phyloP scores from a whole-genome alignment of 2,329 filamentous ascomycete genomes.

The Penicillium psychrosexuale region DNA sequence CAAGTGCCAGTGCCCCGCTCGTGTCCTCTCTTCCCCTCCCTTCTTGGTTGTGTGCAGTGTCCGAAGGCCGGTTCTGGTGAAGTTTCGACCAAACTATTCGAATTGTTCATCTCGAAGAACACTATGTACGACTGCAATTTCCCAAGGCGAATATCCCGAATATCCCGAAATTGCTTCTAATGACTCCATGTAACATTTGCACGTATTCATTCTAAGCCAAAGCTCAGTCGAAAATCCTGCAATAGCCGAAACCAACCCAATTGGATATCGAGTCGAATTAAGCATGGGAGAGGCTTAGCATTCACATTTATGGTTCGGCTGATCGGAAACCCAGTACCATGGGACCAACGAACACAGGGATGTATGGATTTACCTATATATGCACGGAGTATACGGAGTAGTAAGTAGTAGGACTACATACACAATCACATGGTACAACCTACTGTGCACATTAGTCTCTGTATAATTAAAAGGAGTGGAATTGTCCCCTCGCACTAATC shows the following conservation, averaged over 20 bases:
- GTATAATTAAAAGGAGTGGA: neutral
- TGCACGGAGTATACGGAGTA: too few species aligned
- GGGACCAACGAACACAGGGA: neutral
- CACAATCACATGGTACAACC: neutral
- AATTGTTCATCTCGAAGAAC: neutral
- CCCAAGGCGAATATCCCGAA: too few species aligned
- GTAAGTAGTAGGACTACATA: neutral
- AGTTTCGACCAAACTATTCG: neutral
- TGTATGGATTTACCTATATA: neutral
- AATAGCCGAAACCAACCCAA: neutral
- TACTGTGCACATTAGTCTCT: neutral
- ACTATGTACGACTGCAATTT: neutral
- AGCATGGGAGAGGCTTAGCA: conserved; percentile 4
- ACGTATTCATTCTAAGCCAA: neutral
- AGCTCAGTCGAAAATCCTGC: neutral
- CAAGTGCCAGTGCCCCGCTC: neutral
- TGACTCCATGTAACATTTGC: neutral
- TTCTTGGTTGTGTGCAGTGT: neutral
- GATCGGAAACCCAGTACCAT: conserved; percentile 7
- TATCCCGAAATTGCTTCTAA: neutral
- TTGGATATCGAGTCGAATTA: neutral
- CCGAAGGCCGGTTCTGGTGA: neutral
- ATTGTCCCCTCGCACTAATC: neutral
- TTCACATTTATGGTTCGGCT: conserved; percentile 2
- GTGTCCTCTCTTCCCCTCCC: neutral